Evolutionary conservation across 73 alveolate species (phyloP), one percentile per base, ranked within the genome.

Genomic region (Paramecium bursaria): DNA sequence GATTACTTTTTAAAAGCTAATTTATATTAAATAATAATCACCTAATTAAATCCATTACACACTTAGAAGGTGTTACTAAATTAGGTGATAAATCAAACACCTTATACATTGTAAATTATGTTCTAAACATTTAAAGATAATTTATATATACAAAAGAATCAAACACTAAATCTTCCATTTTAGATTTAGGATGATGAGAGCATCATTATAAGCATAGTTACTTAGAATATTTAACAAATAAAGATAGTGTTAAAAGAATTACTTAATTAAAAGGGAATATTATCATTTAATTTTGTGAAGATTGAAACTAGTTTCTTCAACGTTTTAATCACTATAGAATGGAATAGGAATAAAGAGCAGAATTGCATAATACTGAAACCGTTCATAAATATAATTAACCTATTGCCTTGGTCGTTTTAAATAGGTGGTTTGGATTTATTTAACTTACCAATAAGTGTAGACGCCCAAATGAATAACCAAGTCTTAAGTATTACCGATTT

Each of bases 221-320:
- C 60, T 35, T 53, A 33, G 44, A 67, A 67, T 67, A 1, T 25
- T 15, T 42, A 67, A 67, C 60, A 67, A 42, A 67, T 67, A 15
- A 67, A 67, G 0, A 39, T 67, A 39, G 44, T n/a, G 17, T 22
- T 67, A 2, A 67, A 67, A 67, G 82, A 67, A 26, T 33, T 57
- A n/a, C 17, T 57, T 5, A 7, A 19, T 19, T 6, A 39, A 67
- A 42, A 67, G 25, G 33, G 60, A n/a, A 47, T 67, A 31, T 42
- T 67, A 17, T 67, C 82, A 67, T 67, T 67, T 42, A 67, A 67
- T 67, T 67, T 67, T 67, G 82, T 67, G 19, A 67, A 67, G 11
- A 67, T 67, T n/a, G 53, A 67, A 11, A 27, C 17, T 10, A 67
- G 44, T 19, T 67, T 67, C 27, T 67, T 39, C 21, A 67, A 67